Conservation (phyloP, 345 rosid species). For the Hibiscus syriacus region DNA sequence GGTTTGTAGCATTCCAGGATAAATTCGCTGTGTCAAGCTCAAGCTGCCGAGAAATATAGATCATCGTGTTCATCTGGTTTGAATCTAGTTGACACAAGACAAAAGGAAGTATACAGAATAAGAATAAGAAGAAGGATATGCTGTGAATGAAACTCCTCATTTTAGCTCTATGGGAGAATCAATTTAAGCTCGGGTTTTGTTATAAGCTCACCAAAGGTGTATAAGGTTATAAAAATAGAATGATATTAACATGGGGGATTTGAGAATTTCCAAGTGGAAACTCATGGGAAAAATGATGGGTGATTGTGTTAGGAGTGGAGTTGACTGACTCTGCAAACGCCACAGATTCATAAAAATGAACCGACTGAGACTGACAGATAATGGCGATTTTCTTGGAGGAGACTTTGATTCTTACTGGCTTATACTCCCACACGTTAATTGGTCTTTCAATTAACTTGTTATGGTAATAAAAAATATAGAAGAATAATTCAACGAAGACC, state of each 20-base stretch:
- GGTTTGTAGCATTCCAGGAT: conserved; percentile 25
- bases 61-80: conserved; percentile 38
- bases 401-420: neutral
- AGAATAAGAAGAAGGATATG: conserved; percentile 9
- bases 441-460: neutral
- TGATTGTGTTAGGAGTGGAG: conserved; percentile 26
- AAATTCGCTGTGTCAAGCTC: neutral
- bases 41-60: conserved; percentile 22
- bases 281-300: conserved; percentile 12
- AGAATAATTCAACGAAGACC: no score
- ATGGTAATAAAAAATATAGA: neutral
- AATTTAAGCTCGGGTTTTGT: neutral
- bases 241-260: no score
- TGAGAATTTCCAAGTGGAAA: conserved; percentile 6
- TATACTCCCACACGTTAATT: neutral
- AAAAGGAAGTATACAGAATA: conserved; percentile 11
- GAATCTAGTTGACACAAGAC: conserved; percentile 27
- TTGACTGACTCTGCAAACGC: conserved; percentile 14
- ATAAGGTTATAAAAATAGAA: neutral
- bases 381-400: neutral
- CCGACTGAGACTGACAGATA: conserved; percentile 17
- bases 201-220: conserved; percentile 4
- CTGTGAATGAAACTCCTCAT: neutral
- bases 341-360: neutral
- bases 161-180: neutral